phyloP scores from a whole-genome alignment of 495 filamentous ascomycete genomes.

The Platismatia glauca region DNA sequence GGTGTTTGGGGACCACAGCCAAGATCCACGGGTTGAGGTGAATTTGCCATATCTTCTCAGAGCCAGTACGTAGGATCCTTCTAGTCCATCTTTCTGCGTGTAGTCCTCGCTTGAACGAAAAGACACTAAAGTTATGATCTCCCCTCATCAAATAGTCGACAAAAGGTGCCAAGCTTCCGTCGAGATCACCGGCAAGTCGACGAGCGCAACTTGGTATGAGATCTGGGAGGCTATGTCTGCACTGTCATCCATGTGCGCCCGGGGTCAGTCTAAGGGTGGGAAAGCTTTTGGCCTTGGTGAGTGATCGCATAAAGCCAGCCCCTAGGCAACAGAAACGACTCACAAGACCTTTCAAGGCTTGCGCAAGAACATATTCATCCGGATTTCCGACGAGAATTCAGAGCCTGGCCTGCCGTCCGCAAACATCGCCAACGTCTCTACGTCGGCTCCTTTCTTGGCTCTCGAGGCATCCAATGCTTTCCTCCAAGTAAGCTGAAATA shows the following conservation, averaged over 20 bases:
- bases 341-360: background rate
- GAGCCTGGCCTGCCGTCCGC: background rate
- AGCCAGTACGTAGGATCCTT: background rate
- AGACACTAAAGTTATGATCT: background rate
- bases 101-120: background rate
- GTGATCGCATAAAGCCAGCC: background rate
- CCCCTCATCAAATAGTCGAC: background rate
- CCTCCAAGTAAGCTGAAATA: background rate
- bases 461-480: background rate
- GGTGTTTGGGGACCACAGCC: background rate
- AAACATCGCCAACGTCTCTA: background rate
- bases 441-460: background rate
- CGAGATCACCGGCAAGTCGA: slow-evolving; percentile 4
- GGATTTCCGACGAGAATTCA: background rate
- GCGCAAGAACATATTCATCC: background rate
- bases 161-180: slow-evolving; percentile 2
- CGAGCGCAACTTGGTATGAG: slow-evolving; percentile 7
- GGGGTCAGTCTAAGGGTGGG: background rate
- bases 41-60: background rate
- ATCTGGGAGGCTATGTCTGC: slow-evolving; percentile 11
- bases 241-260: background rate
- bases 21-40: slow-evolving; percentile 3
- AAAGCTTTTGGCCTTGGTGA: slow-evolving; percentile 2
- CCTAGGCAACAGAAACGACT: background rate
- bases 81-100: background rate